phyloP scores from a whole-genome alignment of 306 rosid species.

The Cicer bijugum region DNA sequence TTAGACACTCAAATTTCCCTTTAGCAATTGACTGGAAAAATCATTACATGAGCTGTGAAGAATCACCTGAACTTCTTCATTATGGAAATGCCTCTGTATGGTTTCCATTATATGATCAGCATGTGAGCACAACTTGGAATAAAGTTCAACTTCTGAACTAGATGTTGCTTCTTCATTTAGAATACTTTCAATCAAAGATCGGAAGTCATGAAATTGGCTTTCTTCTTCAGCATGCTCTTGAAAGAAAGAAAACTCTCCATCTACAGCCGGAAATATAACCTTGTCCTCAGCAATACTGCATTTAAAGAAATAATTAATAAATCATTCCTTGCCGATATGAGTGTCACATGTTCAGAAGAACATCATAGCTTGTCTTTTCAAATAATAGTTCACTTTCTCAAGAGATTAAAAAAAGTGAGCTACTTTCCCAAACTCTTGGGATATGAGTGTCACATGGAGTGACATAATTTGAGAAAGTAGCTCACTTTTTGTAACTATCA shows the following conservation, averaged over 20 bases:
- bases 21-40: constrained; percentile 11
- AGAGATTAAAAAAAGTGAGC: too few species aligned
- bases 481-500: not conserved
- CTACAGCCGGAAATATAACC: constrained; percentile 97
- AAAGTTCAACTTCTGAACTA: constrained; percentile 80
- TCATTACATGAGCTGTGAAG: constrained; percentile 43
- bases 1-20: constrained; percentile 32
- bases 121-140: constrained; percentile 81
- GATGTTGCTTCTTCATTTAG: constrained; percentile 85
- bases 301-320: constrained; percentile 46
- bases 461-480: constrained; percentile 19
- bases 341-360: too few species aligned
- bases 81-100: constrained; percentile 80
- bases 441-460: too few species aligned
- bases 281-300: constrained; percentile 98
- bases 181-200: constrained; percentile 84
- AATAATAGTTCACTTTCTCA: too few species aligned
- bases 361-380: too few species aligned
- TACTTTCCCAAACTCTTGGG: too few species aligned
- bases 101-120: constrained; percentile 98
- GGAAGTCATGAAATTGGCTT: constrained; percentile 90
- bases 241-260: constrained; percentile 83
- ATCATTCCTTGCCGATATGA: not conserved
- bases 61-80: constrained; percentile 93
- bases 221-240: constrained; percentile 95